phyloP scores from a whole-genome alignment of 352 stramenopile genomes.

The Globisporangium cederbergense region DNA sequence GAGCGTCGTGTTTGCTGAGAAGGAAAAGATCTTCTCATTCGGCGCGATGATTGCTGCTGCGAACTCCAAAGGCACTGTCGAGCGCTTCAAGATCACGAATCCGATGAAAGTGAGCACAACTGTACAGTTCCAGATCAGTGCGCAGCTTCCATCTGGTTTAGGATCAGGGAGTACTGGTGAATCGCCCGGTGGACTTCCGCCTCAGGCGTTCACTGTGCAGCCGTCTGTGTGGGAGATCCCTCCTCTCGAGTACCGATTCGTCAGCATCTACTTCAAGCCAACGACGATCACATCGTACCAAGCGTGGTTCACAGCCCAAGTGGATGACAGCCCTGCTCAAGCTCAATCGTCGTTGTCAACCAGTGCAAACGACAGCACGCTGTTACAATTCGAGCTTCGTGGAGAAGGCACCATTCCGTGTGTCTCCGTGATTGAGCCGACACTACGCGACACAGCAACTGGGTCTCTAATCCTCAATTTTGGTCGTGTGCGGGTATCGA shows the following conservation, averaged over 20 bases:
- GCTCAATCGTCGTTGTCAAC: slow-evolving; percentile 2
- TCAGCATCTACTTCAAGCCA: slow-evolving; percentile 93
- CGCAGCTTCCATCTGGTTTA: background rate
- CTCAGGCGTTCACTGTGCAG: slow-evolving; percentile 85
- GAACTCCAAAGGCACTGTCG: slow-evolving; percentile 73
- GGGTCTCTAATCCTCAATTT: slow-evolving; percentile 81
- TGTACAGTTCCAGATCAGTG: slow-evolving; percentile 79
- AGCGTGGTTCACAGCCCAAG: slow-evolving; percentile 74
- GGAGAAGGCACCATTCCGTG: slow-evolving; percentile 92
- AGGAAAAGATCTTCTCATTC: slow-evolving; percentile 87
- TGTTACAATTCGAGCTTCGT: slow-evolving; percentile 89
- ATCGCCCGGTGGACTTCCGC: background rate
- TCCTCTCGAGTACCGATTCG: slow-evolving; percentile 92
- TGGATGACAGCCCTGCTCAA: slow-evolving; percentile 69
- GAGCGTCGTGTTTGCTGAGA: slow-evolving; percentile 79
- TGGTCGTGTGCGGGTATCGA: slow-evolving; percentile 69
- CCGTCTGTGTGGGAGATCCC: slow-evolving; percentile 91
- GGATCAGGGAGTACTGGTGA: background rate
- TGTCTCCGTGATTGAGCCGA: slow-evolving; percentile 86
- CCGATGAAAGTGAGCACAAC: slow-evolving; percentile 92
- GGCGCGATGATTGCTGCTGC: slow-evolving; percentile 69
- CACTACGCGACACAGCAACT: slow-evolving; percentile 41
- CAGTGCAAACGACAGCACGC: slow-evolving; percentile 10
- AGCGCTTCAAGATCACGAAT: slow-evolving; percentile 95
- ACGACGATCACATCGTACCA: slow-evolving; percentile 83